phyloP scores from a whole-genome alignment of 1,139 yeast species.

The Petasospora fabianii region DNA sequence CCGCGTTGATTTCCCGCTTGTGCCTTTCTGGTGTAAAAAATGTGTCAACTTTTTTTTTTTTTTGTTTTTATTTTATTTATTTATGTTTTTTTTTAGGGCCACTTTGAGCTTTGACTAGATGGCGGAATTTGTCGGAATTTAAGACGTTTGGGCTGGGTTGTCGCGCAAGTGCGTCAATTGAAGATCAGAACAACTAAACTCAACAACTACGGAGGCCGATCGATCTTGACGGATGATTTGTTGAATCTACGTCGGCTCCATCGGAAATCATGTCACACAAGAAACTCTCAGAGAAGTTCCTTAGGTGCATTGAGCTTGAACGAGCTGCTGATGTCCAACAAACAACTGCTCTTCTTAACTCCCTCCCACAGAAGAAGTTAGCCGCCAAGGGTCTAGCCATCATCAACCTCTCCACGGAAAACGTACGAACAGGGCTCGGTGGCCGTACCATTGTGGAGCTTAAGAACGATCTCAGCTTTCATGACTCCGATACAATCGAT shows the following conservation, averaged over 20 bases:
- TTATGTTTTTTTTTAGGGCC: too few species aligned
- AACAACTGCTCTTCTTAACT: constrained; percentile 45
- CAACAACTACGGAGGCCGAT: too few species aligned
- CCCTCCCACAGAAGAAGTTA: constrained; percentile 60
- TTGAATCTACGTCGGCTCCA: not conserved
- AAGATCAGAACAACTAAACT: too few species aligned
- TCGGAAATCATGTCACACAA: constrained; percentile 2
- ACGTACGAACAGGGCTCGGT: constrained; percentile 72
- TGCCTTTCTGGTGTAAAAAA: not conserved
- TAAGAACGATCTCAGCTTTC: constrained; percentile 53
- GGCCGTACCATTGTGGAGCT: constrained; percentile 73
- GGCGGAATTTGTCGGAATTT: too few species aligned
- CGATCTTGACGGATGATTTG: too few species aligned
- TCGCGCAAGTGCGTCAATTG: too few species aligned
- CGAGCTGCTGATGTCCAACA: constrained; percentile 55
- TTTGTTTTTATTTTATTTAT: too few species aligned
- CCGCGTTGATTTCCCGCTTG: not conserved
- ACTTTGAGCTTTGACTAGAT: too few species aligned
- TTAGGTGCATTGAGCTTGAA: constrained; percentile 52
- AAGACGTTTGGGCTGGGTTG: too few species aligned
- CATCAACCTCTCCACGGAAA: constrained; percentile 55
- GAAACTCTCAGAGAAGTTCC: constrained; percentile 41
- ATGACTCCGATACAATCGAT: constrained; percentile 32
- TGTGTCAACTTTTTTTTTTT: not conserved
- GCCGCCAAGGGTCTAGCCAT: constrained; percentile 74